Evolutionary conservation across 2,329 filamentous ascomycete species (phyloP).

Genomic region (Westerdykella sp.): DNA sequence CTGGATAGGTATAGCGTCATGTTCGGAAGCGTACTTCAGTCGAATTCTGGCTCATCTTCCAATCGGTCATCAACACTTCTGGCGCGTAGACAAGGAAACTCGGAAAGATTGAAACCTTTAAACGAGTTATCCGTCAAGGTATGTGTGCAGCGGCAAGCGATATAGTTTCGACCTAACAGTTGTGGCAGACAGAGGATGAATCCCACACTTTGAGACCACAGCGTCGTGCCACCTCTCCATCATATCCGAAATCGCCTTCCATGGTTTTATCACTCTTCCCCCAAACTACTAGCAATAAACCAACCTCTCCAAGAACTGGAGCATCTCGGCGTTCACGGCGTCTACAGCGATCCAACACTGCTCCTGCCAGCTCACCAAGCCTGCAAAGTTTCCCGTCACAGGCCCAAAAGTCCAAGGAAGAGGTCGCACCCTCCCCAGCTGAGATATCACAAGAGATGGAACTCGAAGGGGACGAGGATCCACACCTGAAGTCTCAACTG

Average conservation of each 20-base stretch:
- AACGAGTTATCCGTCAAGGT: constrained; percentile 31
- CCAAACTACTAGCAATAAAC: constrained; percentile 14
- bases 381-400: constrained; percentile 14
- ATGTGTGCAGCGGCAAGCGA: constrained; percentile 3
- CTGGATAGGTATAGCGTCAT: constrained; percentile 92
- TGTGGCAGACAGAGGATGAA: constrained; percentile 13
- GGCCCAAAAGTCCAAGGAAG: constrained; percentile 5
- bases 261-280: constrained; percentile 31
- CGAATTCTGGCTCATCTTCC: constrained; percentile 6
- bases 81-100: constrained; percentile 30
- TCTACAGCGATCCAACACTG: constrained; percentile 26
- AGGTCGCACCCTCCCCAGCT: constrained; percentile 1
- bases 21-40: constrained; percentile 70
- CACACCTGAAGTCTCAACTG: constrained; percentile 7
- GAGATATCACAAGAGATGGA: constrained; percentile 1
- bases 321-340: constrained; percentile 16
- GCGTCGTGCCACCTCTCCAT: constrained; percentile 31
- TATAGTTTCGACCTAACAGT: constrained; percentile 3
- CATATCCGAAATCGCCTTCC: constrained; percentile 21
- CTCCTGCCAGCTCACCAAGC: constrained; percentile 25
- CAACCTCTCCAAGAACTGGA: constrained; percentile 21
- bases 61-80: constrained; percentile 27
- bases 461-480: constrained; percentile 3
- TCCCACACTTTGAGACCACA: constrained; percentile 18
- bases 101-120: constrained; percentile 30